These are phyloP conservation scores for Elongisporangium senticosum DNA, from an alignment of 352 stramenopile species.

Conservation along the genomic window DNA sequence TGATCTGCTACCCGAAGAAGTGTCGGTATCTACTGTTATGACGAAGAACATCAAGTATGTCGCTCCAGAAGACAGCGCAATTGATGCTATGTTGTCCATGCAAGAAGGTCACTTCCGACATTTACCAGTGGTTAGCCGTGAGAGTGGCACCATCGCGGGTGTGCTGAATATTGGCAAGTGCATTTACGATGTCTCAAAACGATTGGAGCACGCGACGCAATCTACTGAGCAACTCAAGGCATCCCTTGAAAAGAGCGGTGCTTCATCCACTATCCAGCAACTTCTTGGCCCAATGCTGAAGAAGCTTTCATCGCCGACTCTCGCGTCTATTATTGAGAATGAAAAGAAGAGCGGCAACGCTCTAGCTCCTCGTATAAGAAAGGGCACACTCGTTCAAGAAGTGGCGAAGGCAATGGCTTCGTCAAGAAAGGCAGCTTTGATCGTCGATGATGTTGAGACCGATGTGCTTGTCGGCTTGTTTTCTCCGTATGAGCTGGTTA, in stretches of 20 bases:
- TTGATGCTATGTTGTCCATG: conserved; percentile 97
- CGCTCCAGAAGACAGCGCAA: conserved; percentile 88
- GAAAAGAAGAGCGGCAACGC: conserved; percentile 37
- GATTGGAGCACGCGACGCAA: conserved; percentile 89
- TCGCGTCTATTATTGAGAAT: conserved; percentile 84
- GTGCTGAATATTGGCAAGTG: conserved; percentile 98
- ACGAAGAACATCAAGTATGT: conserved; percentile 96
- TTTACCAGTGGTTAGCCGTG: conserved; percentile 89
- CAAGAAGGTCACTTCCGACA: conserved; percentile 97
- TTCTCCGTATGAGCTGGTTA: conserved; percentile 96
- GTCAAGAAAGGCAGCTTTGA: conserved; percentile 89
- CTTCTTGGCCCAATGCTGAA: conserved; percentile 77
- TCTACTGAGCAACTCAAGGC: conserved; percentile 83
- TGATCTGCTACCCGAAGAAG: conserved; percentile 66
- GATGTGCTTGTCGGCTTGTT: conserved; percentile 93
- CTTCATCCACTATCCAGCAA: conserved; percentile 71
- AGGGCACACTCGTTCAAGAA: conserved; percentile 81
- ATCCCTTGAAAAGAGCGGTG: conserved; percentile 68
- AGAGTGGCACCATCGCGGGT: conserved; percentile 85
- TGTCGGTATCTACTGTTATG: conserved; percentile 89
- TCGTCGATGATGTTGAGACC: conserved; percentile 87
- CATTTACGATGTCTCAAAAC: conserved; percentile 97
- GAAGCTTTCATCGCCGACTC: conserved; percentile 73
- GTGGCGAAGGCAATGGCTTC: conserved; percentile 72
- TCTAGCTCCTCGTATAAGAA: conserved; percentile 67